A percentile compares a stretch with the other conserved stretches of the same genome.
Evolutionary conservation across 164 flowering plant genomes (phyloP).

Genomic region (Paratinospora sagittata): DNA sequence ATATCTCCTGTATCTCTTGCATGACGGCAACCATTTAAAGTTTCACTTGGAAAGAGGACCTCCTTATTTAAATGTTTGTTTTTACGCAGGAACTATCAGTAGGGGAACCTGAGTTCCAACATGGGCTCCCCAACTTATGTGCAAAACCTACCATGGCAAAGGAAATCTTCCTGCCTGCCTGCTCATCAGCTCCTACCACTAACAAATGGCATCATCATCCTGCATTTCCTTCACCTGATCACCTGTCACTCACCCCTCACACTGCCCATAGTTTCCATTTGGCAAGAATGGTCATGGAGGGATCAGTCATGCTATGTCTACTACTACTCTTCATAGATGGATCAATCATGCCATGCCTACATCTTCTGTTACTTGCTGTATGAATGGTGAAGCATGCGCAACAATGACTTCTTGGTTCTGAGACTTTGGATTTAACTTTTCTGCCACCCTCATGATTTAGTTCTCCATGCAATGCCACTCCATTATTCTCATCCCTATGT

Average conservation of each 20-base stretch:
- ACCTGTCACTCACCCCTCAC: constrained; percentile 41
- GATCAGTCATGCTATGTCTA: constrained; percentile 49
- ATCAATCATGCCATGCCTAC: constrained; percentile 54
- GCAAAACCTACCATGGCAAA: constrained; percentile 46
- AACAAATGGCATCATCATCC: constrained; percentile 53
- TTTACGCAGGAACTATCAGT: constrained; percentile 85
- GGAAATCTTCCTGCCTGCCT: constrained; percentile 53
- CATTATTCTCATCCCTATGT: constrained; percentile 46
- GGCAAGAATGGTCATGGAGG: constrained; percentile 48
- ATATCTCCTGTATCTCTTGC: constrained; percentile 13
- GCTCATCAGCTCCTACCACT: constrained; percentile 44
- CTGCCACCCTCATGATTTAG: constrained; percentile 51
- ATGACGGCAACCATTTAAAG: constrained; percentile 19
- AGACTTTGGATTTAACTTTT: constrained; percentile 44
- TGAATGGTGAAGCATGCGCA: constrained; percentile 71
- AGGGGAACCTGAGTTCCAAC: constrained; percentile 51
- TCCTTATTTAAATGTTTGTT: constrained; percentile 71
- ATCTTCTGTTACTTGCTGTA: constrained; percentile 35
- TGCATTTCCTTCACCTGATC: constrained; percentile 47
- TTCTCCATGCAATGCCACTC: constrained; percentile 67
- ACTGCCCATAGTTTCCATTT: constrained; percentile 45
- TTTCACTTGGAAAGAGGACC: constrained; percentile 24
- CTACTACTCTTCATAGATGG: constrained; percentile 36
- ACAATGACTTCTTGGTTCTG: constrained; percentile 56
- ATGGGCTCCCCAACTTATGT: constrained; percentile 54